Evolutionary conservation across 2,329 filamentous ascomycete genomes (phyloP), one percentile per base, ranked within the genome.

Genomic region (Berkeleyomyces rouxiae): DNA sequence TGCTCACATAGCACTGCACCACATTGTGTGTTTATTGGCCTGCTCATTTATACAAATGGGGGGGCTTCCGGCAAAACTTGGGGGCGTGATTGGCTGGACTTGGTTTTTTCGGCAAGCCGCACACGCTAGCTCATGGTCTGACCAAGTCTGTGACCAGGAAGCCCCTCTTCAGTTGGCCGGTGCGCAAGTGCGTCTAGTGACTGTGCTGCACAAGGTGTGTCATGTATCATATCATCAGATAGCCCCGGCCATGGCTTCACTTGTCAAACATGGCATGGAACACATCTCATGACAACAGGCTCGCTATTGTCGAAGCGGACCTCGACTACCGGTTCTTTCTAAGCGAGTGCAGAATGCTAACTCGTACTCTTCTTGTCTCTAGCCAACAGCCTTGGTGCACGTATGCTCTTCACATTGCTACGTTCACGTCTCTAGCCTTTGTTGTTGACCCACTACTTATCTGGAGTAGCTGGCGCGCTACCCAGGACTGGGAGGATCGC

Each of bases 381-480:
- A 96, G 91, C 69, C 88, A 88, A 70, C 92, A 96, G 72, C 86
- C 83, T 58, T 97, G 91, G 90, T 95, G 87, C 74, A 88, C 89
- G 10, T 97, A 96, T 72, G 90, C 92, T 59, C 84, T 96, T 65
- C 88, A 96, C 75, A 78, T 96, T 70, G 93, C 92, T 36, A 97
- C 92, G 13, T 85, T 96, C 70, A 95, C 90, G 53, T 93, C 91
- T 46, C 85, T 95, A 70, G 89, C 91, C 39, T 84, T 96, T 66
- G 72, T 86, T 58, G 81, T 88, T 68, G 92, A 97, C 73, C 80
- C 85, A 37, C 76, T 89, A 44, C 78, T 93, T 59, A 78, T 92
- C 66, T 81, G 78, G 66, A 78, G 87, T 23, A 84, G 85, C 69
- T 85, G 83, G 77, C 82, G 82, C 74, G 86, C 84, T 58, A 88